A percentile compares a stretch with the other conserved stretches of the same genome.
Evolutionary conservation across 768 basidiomycete species (phyloP).

Genomic region (Ephemerocybe angulata): DNA sequence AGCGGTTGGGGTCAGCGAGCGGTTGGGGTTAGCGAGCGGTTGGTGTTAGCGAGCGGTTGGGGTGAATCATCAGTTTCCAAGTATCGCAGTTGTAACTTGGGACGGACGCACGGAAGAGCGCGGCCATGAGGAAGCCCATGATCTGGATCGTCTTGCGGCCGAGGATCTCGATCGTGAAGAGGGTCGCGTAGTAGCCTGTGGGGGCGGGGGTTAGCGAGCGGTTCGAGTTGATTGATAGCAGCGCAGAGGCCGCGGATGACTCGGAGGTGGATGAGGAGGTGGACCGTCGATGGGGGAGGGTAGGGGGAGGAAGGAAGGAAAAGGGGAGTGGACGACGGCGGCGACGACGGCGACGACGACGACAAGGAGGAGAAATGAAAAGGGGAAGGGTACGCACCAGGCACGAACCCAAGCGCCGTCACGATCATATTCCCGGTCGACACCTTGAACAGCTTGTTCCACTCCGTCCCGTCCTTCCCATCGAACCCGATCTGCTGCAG

Average conservation of each 20-base stretch:
- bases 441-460: slow-evolving; percentile 65
- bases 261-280: too few species aligned
- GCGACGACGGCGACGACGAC: too few species aligned
- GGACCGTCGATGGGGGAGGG: too few species aligned
- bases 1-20: too few species aligned
- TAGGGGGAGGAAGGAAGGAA: too few species aligned
- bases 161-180: slow-evolving; percentile 67
- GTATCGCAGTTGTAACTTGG: too few species aligned
- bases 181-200: slow-evolving; percentile 63
- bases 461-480: slow-evolving; percentile 51
- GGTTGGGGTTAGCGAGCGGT: background rate
- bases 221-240: too few species aligned
- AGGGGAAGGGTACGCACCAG: slow-evolving; percentile 37
- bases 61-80: too few species aligned
- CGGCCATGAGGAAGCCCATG: slow-evolving; percentile 69
- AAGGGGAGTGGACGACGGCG: too few species aligned
- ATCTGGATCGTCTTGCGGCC: slow-evolving; percentile 76
- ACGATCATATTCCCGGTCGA: slow-evolving; percentile 69
- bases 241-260: too few species aligned
- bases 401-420: slow-evolving; percentile 72
- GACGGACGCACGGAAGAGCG: slow-evolving; percentile 52
- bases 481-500: slow-evolving; percentile 69
- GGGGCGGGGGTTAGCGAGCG: background rate
- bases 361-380: too few species aligned
- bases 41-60: too few species aligned